Conservation (phyloP, 805 yeast genomes). For the Candida orba region DNA sequence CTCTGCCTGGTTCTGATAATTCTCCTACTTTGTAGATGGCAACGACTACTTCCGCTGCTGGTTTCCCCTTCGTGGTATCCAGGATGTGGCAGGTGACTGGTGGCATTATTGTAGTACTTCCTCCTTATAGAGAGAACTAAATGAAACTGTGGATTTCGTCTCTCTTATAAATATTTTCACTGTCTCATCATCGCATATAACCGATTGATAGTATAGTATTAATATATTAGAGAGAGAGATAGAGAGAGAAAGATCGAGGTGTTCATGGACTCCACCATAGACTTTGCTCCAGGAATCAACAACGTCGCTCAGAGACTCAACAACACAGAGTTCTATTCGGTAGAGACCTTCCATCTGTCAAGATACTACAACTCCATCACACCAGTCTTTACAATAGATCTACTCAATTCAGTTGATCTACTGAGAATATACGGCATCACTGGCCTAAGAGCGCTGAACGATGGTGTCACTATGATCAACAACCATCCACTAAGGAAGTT, state of each 20-base stretch:
- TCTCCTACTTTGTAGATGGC: conserved; percentile 37
- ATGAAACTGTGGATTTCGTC: background rate
- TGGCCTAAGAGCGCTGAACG: conserved; percentile 13
- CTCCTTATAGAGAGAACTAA: no score
- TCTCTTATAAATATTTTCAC: background rate
- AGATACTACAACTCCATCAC: conserved; percentile 22
- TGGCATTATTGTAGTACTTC: no score
- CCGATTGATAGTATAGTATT: background rate
- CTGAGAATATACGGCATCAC: conserved; percentile 22
- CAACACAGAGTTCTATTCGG: conserved; percentile 27
- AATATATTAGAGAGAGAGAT: no score
- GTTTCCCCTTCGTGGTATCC: conserved; percentile 78
- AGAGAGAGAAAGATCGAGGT: no score
- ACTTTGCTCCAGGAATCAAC: conserved; percentile 22
- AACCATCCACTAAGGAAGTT: conserved; percentile 38
- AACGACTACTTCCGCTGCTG: conserved; percentile 73
- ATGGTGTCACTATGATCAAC: conserved; percentile 25
- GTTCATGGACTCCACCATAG: background rate
- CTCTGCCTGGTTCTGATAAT: conserved; percentile 8
- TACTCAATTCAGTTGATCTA: conserved; percentile 16
- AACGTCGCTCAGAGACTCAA: conserved; percentile 22
- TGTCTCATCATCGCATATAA: background rate
- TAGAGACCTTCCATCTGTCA: conserved; percentile 29
- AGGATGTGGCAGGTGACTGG: conserved; percentile 88
- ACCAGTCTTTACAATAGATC: conserved; percentile 28